Evolutionary conservation across 768 basidiomycete species (phyloP), one percentile per base, ranked within the genome.

Genomic region (Pulveroboletus ravenelii): DNA sequence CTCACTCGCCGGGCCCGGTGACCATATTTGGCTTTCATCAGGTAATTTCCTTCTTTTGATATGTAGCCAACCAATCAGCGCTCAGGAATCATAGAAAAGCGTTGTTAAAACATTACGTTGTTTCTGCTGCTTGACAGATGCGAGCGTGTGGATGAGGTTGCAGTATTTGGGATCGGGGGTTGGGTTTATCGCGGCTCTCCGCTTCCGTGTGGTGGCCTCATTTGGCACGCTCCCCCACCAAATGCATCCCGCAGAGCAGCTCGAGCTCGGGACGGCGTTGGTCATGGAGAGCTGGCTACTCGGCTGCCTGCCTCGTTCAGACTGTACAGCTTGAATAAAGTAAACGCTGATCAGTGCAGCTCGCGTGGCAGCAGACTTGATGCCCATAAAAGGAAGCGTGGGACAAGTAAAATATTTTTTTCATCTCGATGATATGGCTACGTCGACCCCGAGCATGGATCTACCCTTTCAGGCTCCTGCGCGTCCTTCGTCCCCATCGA

Each of bases 371-470:
- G 45, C 48, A 18, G 9, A 9, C 5, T 20, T 25, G 49, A 51
- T 52, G 48, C 0, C 65, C 60, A 55, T 41, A 62, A 52, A 47
- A 51, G 56, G 61, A 23, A 52, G 52, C 3, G 2, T 40, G 13
- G 20, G 27, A 54, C 35, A 32, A 4, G 10, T 40, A 56, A 60
- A 67, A 50, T 7, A 49, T 55, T 63, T 67, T 68, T 58, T 47
- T 32, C 32, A 12, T 32, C 12, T 31, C 30, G 20, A 23, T 31
- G 30, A 31, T 31, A 31, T 10, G 30, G 6, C 27, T n/a, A 30
- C 32, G 47, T 51, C 54, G 61, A 57, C 62, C 56, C 66, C 66
- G 66, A 67, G 66, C 62, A 54, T 47, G 42, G 45, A 32, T 13
- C 32, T 32, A 4, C 43, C 42, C 39, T 13, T 14, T 38, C 38